Evolutionary conservation across 805 yeast species (phyloP).

Genomic region (Candida sanyiensis): DNA sequence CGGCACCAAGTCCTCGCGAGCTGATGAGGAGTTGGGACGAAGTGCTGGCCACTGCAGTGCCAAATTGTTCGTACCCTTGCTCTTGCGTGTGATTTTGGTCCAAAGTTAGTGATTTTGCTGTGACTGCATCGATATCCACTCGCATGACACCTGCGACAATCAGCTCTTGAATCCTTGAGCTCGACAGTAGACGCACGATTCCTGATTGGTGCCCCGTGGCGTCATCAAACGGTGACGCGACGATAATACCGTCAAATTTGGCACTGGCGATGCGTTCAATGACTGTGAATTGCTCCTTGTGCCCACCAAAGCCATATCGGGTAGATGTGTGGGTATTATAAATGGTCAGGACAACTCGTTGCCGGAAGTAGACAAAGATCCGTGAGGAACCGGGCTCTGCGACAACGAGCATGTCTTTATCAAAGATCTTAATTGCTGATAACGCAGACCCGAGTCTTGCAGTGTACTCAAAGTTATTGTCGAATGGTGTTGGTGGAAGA

Average conservation of each 20-base stretch:
- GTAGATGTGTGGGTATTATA: constrained; percentile 23
- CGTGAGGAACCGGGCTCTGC: constrained; percentile 48
- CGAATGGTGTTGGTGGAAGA: not conserved
- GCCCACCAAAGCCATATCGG: constrained; percentile 35
- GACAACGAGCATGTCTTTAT: constrained; percentile 35
- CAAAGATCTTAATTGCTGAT: constrained; percentile 26
- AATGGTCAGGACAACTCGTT: constrained; percentile 24
- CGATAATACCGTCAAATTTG: constrained; percentile 30
- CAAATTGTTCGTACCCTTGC: constrained; percentile 38
- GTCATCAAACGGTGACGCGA: constrained; percentile 42
- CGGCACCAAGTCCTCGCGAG: constrained; percentile 33
- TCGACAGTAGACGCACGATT: constrained; percentile 29
- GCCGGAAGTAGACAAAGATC: constrained; percentile 33
- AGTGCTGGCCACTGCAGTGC: constrained; percentile 29
- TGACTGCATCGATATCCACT: constrained; percentile 12
- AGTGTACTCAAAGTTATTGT: constrained; percentile 24
- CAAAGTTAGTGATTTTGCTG: not conserved
- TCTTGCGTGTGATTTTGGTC: constrained; percentile 6
- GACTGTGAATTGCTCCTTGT: constrained; percentile 37
- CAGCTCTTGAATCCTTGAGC: constrained; percentile 16
- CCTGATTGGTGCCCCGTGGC: constrained; percentile 33
- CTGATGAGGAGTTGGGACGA: constrained; percentile 30
- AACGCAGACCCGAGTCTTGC: constrained; percentile 40
- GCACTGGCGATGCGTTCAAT: constrained; percentile 17
- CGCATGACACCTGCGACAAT: constrained; percentile 5